Base-by-base conservation (phyloP, 2,329 filamentous ascomycete genomes). In the Aspergillus nomiae region DNA sequence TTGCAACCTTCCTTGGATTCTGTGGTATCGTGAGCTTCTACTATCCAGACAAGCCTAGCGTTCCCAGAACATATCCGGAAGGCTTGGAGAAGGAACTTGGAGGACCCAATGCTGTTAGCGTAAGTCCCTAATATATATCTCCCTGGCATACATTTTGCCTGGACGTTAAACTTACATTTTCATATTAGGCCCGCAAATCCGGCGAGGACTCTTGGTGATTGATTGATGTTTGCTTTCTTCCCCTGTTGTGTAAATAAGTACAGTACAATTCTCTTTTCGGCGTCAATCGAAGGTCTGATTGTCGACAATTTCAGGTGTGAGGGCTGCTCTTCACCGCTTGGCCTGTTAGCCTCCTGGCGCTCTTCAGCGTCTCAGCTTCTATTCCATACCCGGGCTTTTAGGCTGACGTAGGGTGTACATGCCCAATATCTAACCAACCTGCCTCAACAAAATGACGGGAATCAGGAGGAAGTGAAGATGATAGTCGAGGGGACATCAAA, bases 31-130 rank as follows among this genome's bases (percentile, higher is more conserved):
- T 97, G 55, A 88, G 87, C 74, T 69, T 84, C 66, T 84, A 85
- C 73, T 94, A 94, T 71, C 91, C 91, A 26, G 92, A 94, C 76
- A 88, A 84, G 76, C 85, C 85, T 51, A 86, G 89, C 36, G 88
- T 83, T 66, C 90, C 91, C 11, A 86, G 88, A 63, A 89, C 90
- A 70, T 95, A 89, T 73, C 75, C 77, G 26, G 88, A 84, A 67
- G 92, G 92, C 26, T 77, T 95, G 67, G 86, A 92, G 77, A 85
- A 85, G 73, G 92, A 94, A 75, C 80, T 95, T 63, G 92, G 92
- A 64, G 92, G 92, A 11, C 77, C 86, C 32, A 86, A 86, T 71
- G 89, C 89, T 62, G 65, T 88, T 59, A 83, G 86, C 80, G 91
- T 92, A 81, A 79, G 90, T 84, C 61, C 34, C 59, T 56, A 26